A percentile compares a stretch with the other conserved stretches of the same genome.
phyloP scores from a whole-genome alignment of 176 grass and related monocot genomes.

The Neostapfia colusana region DNA sequence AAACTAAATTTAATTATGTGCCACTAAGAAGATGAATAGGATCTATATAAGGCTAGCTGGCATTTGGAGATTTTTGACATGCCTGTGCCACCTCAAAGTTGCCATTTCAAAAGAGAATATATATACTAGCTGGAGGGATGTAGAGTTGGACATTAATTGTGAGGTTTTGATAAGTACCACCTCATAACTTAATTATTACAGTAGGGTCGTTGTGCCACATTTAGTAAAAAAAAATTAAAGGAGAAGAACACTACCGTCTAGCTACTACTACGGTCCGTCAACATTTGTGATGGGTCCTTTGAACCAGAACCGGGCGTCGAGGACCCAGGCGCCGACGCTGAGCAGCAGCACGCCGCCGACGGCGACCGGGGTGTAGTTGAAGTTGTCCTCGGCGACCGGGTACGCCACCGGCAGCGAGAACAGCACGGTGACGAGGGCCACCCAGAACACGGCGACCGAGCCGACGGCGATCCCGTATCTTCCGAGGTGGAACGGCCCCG shows the following conservation, averaged over 20 bases:
- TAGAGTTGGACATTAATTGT: not conserved
- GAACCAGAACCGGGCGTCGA: slow-evolving; percentile 70
- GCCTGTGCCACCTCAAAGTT: not conserved
- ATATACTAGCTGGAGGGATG: not conserved
- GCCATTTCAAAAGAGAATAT: not conserved
- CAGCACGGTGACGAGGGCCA: slow-evolving; percentile 60
- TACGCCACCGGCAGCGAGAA: slow-evolving; percentile 83
- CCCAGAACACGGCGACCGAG: slow-evolving; percentile 66
- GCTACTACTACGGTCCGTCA: not conserved
- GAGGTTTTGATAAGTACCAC: not conserved
- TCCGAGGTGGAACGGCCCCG: slow-evolving; percentile 70
- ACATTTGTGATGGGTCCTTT: slow-evolving; percentile 64
- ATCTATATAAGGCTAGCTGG: not conserved
- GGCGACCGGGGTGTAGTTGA: slow-evolving; percentile 78
- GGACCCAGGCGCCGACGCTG: slow-evolving; percentile 44
- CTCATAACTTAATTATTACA: not conserved
- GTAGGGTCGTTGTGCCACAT: no score
- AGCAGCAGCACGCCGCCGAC: slow-evolving; percentile 61
- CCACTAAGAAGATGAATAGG: not conserved
- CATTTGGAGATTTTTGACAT: not conserved
- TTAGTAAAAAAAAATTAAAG: no score
- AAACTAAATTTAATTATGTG: slow-evolving; percentile 20
- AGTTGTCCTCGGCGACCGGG: slow-evolving; percentile 48
- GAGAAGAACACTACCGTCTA: no score
- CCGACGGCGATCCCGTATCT: slow-evolving; percentile 37